These are phyloP conservation scores for Colletotrichum melonis DNA, from an alignment of 2,329 filamentous ascomycete genomes.

Conservation along the genomic window DNA sequence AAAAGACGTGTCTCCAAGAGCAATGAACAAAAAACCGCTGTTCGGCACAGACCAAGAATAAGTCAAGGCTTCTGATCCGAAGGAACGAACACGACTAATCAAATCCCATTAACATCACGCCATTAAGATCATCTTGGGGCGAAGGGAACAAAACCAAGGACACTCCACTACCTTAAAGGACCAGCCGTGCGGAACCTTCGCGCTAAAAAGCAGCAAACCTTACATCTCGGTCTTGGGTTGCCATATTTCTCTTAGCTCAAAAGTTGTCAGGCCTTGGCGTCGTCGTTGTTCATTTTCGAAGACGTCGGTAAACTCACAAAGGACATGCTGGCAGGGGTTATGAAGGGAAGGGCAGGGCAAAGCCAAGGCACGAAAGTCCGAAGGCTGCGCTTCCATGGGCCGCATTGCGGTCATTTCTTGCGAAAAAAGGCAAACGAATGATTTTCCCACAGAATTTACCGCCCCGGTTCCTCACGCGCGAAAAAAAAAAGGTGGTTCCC, in stretches of 20 bases:
- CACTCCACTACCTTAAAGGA: constrained; percentile 1
- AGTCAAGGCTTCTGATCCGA: background rate
- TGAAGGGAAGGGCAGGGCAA: background rate
- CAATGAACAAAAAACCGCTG: too few relatives aligned
- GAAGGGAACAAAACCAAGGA: background rate
- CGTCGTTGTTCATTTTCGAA: background rate
- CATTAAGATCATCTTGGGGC: background rate
- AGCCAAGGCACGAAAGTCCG: background rate
- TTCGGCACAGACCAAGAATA: background rate
- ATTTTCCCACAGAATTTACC: background rate
- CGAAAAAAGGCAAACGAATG: background rate
- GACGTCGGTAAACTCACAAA: background rate
- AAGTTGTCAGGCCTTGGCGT: background rate
- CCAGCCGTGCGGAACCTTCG: background rate
- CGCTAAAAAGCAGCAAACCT: background rate
- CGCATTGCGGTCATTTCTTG: background rate
- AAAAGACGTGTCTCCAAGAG: too few relatives aligned
- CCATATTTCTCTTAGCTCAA: background rate
- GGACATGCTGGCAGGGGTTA: background rate
- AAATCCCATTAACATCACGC: background rate
- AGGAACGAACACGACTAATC: background rate
- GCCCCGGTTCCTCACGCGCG: background rate
- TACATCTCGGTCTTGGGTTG: background rate
- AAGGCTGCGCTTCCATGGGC: background rate
- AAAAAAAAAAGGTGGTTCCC: background rate